Evolutionary conservation across 441 rosid genomes (phyloP).

Genomic region (Pelargonium fulgidum): DNA sequence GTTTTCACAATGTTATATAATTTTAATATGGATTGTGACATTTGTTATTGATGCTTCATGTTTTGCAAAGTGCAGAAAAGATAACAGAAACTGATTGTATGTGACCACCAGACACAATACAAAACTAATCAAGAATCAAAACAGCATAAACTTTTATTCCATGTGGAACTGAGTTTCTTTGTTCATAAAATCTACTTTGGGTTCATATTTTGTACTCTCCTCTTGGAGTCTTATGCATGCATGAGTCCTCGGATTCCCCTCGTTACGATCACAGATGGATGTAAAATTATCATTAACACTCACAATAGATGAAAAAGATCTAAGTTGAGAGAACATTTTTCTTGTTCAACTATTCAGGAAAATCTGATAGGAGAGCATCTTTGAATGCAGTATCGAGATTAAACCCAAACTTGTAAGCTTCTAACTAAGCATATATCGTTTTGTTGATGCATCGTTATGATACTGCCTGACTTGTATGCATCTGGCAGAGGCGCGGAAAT

Average conservation of each 20-base stretch:
- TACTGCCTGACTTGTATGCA: too few species aligned
- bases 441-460: neutral
- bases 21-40: neutral
- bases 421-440: neutral
- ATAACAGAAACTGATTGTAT: neutral
- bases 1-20: neutral
- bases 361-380: conserved; percentile 8
- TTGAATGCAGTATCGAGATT: conserved; percentile 2
- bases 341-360: conserved; percentile 10
- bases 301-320: too few species aligned
- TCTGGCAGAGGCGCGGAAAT: conserved; percentile 26
- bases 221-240: neutral
- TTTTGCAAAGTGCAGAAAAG: neutral
- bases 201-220: neutral
- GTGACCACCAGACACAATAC: neutral
- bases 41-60: neutral
- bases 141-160: neutral
- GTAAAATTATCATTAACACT: too few species aligned
- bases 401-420: conserved; percentile 22
- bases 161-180: neutral
- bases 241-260: neutral
- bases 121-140: neutral
- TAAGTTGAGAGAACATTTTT: neutral
- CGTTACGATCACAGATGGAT: neutral
- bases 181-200: neutral